Base-by-base conservation (phyloP, 2,329 filamentous ascomycete genomes). In the Phaeosphaeriaceae sp. region DNA sequence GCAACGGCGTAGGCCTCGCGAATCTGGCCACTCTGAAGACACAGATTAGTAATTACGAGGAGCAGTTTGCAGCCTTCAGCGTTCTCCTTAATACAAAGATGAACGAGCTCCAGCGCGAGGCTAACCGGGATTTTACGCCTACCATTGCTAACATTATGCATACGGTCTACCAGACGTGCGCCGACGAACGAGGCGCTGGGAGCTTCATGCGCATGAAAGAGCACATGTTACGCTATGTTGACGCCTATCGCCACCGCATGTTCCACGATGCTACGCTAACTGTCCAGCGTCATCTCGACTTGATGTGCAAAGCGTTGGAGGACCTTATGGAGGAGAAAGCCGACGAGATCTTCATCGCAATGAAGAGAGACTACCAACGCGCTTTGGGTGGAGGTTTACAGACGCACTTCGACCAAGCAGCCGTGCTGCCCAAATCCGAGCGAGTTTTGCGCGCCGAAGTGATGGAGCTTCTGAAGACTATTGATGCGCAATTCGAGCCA, bases 41-140 rank as follows among this genome's bases (percentile, higher is more conserved):
- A 22, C 78, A 84, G 64, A 70, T 85, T 1, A 48, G 64, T n/a
- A 73, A 70, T 24, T 80, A 83, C 67, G 69, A 80, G 27, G 71
- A 72, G 2, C 72, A 77, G 5, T 78, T 86, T 36, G 67, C 71
- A 0, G 72, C 78, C 7, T 56, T 83, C 0, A 73, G 74, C 2
- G 58, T 53, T 0, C 58, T 60, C 3, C 71, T 83, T 42, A 60
- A 74, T 0, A 63, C 65, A 1, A 61, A 62, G 1, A 80, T 87
- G 61, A 83, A 75, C 0, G 73, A 77, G 5, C 59, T 75, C 3
- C 85, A 87, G 64, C 80, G 82, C 25, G 81, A 85, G 3, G 81
- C 82, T 17, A 88, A 82, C 63, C 82, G 86, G 3, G 76, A 83
- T 33, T 86, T 88, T 55, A 79, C 78, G 0, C 85, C 84, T 0